Evolutionary conservation across 2,329 filamentous ascomycete genomes (phyloP), one percentile per base, ranked within the genome.

Genomic region (Hymenoscyphus salicellus): DNA sequence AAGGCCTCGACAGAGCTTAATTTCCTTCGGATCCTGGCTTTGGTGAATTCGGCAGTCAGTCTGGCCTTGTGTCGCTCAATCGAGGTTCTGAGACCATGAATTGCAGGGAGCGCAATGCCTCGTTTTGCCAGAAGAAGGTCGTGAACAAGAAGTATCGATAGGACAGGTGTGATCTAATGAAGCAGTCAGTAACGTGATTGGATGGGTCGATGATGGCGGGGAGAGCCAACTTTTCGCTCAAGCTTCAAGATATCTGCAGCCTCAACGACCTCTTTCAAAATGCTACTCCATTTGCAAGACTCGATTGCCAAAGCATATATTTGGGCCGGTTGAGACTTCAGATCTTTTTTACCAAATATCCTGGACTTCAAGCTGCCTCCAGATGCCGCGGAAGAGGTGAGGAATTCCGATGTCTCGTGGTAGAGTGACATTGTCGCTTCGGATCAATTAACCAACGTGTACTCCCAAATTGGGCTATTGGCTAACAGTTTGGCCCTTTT

Each of bases 251-350:
- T 79, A 3, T 87, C 89, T 0, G 92, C 85, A 69, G 84, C 86
- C 71, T 97, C 92, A 73, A 99, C 86, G n/a, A 97, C 89, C 73
- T 97, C 93, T 73, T 92, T 92, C 58, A 99, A 79, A 2, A 97
- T 83, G 3, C 82, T 76, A 72, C 93, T 95, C 92, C 94, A 97
- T 86, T 97, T 98, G 70, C 90, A 88, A 1, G 91, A 88, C 78
- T 98, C 93, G 26, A 89, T 85, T 26, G 93, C 89, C 41, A 99
- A 81, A 8, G 95, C 95, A 75, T 95, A 98, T 7, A 98, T 82
- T 75, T 96, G 91, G 11, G 89, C 88, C 0, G 90, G 89, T 2
- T 89, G 85, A 17, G 90, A 93, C 74, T 94, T 96, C 70, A 92
- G 79, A 7, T 83, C 81, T 71, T 90, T 90, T 66, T 87, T 89